Evolutionary conservation across 371 early-diverging fungal species (phyloP).

Genomic region (Synchytrium microbalum): DNA sequence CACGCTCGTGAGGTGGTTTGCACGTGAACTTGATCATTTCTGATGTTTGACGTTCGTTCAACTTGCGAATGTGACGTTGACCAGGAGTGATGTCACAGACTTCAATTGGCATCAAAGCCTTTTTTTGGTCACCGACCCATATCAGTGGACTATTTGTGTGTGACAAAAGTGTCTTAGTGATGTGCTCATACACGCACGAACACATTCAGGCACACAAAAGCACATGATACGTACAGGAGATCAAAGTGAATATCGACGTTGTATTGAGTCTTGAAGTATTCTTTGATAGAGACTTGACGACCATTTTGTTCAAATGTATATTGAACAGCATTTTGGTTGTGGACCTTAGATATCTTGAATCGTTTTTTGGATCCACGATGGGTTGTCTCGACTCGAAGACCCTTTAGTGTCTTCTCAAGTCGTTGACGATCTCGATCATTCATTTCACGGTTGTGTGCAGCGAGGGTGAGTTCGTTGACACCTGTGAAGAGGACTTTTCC

Average conservation of each 20-base stretch:
- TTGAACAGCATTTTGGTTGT: conserved; percentile 38
- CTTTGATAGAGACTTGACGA: conserved; percentile 45
- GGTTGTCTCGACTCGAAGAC: conserved; percentile 43
- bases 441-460: conserved; percentile 12
- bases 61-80: conserved; percentile 57
- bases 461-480: not conserved
- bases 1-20: conserved; percentile 41
- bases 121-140: not conserved
- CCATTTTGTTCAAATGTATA: conserved; percentile 39
- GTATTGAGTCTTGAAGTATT: conserved; percentile 61
- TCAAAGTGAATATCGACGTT: too few species aligned
- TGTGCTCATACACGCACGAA: too few species aligned
- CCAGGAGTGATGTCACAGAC: conserved; percentile 60
- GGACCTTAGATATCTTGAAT: conserved; percentile 49
- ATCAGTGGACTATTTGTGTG: not conserved
- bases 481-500: not conserved
- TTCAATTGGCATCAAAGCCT: conserved; percentile 63
- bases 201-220: too few species aligned
- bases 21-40: conserved; percentile 78
- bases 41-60: conserved; percentile 68
- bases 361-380: conserved; percentile 50
- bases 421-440: conserved; percentile 36
- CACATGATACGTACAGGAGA: too few species aligned
- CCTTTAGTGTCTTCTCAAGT: conserved; percentile 44
- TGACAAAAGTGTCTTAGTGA: too few species aligned